Percentiles rank a stretch among this genome's conserved stretches.
phyloP scores from a whole-genome alignment of 1,284 basidiomycete species.

The Rhodotorula sp. region DNA sequence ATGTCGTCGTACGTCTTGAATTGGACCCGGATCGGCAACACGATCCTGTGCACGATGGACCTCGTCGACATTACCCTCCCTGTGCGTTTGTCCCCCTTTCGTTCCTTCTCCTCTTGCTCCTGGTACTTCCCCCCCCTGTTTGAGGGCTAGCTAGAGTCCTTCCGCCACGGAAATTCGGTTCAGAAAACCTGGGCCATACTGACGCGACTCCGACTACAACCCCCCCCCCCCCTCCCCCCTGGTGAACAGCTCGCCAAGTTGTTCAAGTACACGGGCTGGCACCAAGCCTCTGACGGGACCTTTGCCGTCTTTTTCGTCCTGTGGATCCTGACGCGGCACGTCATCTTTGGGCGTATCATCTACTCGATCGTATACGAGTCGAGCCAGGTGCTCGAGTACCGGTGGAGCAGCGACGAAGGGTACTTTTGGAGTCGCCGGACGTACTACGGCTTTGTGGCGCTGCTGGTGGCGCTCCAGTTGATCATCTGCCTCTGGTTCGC shows the following conservation, averaged over 20 bases:
- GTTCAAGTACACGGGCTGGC: constrained; percentile 71
- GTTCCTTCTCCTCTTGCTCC: background rate
- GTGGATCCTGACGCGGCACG: constrained; percentile 85
- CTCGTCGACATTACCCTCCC: constrained; percentile 87
- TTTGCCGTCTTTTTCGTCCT: constrained; percentile 80
- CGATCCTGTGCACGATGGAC: constrained; percentile 90
- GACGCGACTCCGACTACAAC: no score
- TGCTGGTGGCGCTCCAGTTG: constrained; percentile 67
- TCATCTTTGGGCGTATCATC: constrained; percentile 71
- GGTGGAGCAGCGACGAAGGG: constrained; percentile 63
- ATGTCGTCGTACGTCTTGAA: constrained; percentile 73
- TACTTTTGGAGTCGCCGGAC: constrained; percentile 58
- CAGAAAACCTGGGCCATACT: no score
- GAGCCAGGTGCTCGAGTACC: constrained; percentile 55
- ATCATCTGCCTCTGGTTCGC: constrained; percentile 35
- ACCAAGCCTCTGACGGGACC: constrained; percentile 67
- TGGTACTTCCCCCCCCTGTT: no score
- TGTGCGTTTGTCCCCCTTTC: constrained; percentile 57
- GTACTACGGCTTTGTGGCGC: constrained; percentile 57
- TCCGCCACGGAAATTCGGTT: no score
- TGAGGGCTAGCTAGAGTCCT: no score
- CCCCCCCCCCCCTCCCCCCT: background rate
- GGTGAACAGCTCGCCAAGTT: constrained; percentile 81
- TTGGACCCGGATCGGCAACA: constrained; percentile 80
- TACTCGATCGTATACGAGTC: constrained; percentile 60